Evolutionary conservation across 1,139 yeast genomes (phyloP), one percentile per base, ranked within the genome.

Genomic region (Sugiyamaella novakii): DNA sequence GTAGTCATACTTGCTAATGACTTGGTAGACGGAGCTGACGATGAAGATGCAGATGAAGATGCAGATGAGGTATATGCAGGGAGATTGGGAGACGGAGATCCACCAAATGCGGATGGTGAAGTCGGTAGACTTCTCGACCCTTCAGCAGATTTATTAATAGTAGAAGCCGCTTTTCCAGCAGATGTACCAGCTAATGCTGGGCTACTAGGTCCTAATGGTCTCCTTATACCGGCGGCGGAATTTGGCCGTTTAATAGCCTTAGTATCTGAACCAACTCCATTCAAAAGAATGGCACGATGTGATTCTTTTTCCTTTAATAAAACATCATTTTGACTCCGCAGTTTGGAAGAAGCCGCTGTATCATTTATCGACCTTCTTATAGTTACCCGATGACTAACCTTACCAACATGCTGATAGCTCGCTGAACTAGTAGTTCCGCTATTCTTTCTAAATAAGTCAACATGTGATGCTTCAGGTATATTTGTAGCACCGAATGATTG

Each of bases 381-480:
- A 8, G 58, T 55, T 38, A 55, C 49, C 25, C 59, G 52, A 40
- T 59, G 61, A 21, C 62, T 47, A 22, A 62, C 54, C n/a, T 42
- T 43, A 22, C 65, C 65, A 14, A 59, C 54, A 27, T 51, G 49
- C 22, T 48, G 40, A 37, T 46, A 54, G 33, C 14, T 37, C 31
- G 19, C 27, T 12, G 44, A 22, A 22, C 14, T 21, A 17, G 8
- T 18, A 8, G 11, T 21, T 18, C 35, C 18, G n/a, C 19, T 12
- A 14, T 33, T 30, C 43, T 36, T 47, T 31, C 33, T 28, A 46
- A 47, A 54, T 18, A 55, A 39, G 40, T 56, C 59, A 35, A 53
- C 50, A 43, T 52, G 50, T 25, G 49, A 31, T 24, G 47, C 43
- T 36, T 47, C 51, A 1, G 55, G 17, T 44, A 57, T 53, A 33